Evolutionary conservation across 192 early-diverging fungal genomes (phyloP).

Genomic region (Kickxella alabastrina): DNA sequence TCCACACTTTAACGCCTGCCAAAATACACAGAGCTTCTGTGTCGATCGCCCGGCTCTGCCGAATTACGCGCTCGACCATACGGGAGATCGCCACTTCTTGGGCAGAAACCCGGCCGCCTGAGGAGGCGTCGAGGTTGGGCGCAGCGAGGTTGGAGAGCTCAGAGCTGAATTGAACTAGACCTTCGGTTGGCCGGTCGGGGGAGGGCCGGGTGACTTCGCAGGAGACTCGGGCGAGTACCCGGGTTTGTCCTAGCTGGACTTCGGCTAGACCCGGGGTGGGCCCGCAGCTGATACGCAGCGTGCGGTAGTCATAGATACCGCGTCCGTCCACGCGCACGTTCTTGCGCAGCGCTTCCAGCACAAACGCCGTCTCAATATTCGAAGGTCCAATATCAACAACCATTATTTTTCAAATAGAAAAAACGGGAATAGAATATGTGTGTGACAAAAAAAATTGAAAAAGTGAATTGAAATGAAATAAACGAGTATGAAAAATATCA

Average conservation of each 20-base stretch:
- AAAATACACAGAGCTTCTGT: constrained; percentile 96
- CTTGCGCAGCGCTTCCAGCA: constrained; percentile 64
- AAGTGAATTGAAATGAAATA: background rate
- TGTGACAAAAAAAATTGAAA: background rate
- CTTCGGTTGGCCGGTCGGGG: constrained; percentile 81
- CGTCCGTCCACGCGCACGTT: constrained; percentile 78
- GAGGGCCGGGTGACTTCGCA: constrained; percentile 67
- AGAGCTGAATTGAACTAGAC: constrained; percentile 77
- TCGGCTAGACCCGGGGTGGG: constrained; percentile 67
- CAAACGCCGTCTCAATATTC: constrained; percentile 73
- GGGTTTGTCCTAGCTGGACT: constrained; percentile 81
- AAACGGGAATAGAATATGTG: background rate
- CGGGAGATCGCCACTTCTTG: constrained; percentile 83
- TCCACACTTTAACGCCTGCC: constrained; percentile 95
- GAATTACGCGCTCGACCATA: constrained; percentile 84
- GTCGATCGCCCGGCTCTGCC: constrained; percentile 82
- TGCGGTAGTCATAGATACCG: constrained; percentile 68
- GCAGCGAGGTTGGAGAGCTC: constrained; percentile 87
- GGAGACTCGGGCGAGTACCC: constrained; percentile 66
- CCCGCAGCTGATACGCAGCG: constrained; percentile 63
- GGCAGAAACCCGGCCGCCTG: constrained; percentile 65
- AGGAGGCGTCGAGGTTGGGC: constrained; percentile 59
- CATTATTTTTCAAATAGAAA: constrained; percentile 17
- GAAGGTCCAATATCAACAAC: constrained; percentile 55
- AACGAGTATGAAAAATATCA: too few relatives aligned